Conservation (phyloP, 306 rosid species). For the Corylus avellana region DNA sequence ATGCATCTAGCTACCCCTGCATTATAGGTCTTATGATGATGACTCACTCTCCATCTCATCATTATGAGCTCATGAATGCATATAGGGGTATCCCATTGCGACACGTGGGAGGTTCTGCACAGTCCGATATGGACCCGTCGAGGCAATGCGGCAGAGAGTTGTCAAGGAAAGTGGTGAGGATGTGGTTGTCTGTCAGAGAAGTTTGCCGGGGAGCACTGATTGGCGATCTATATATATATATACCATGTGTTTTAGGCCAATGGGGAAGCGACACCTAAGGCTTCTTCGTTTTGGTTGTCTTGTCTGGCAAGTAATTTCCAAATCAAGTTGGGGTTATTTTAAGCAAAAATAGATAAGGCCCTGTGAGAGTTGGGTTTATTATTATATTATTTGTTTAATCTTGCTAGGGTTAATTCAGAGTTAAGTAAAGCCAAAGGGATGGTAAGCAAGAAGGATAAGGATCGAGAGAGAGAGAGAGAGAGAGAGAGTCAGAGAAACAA, state of each 20-base stretch:
- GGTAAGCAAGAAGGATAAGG: slow-evolving; percentile 61
- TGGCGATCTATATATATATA: background rate
- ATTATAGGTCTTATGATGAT: background rate
- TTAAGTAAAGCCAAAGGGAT: slow-evolving; percentile 30
- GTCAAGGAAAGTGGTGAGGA: background rate
- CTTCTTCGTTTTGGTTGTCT: slow-evolving; percentile 6
- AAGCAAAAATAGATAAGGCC: slow-evolving; percentile 25
- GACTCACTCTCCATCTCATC: background rate
- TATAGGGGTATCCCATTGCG: background rate
- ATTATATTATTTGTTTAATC: slow-evolving; percentile 19
- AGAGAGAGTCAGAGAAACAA: slow-evolving; percentile 19
- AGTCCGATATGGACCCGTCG: background rate
- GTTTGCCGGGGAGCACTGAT: background rate
- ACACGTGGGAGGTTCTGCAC: background rate
- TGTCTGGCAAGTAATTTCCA: slow-evolving; percentile 14
- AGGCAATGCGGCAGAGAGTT: background rate
- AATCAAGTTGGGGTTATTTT: slow-evolving; percentile 24
- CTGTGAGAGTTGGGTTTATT: background rate
- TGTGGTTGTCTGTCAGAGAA: slow-evolving; percentile 1
- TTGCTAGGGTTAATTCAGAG: slow-evolving; percentile 32
- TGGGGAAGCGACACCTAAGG: slow-evolving; percentile 22
- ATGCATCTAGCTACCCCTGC: background rate
- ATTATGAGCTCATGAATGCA: background rate
- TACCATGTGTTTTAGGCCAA: background rate
- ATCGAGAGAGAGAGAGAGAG: slow-evolving; percentile 33